A percentile compares a stretch with the other conserved stretches of the same genome.
Evolutionary conservation across 2,329 filamentous ascomycete species (phyloP).

Genomic region (Parascedosporium putredinis): DNA sequence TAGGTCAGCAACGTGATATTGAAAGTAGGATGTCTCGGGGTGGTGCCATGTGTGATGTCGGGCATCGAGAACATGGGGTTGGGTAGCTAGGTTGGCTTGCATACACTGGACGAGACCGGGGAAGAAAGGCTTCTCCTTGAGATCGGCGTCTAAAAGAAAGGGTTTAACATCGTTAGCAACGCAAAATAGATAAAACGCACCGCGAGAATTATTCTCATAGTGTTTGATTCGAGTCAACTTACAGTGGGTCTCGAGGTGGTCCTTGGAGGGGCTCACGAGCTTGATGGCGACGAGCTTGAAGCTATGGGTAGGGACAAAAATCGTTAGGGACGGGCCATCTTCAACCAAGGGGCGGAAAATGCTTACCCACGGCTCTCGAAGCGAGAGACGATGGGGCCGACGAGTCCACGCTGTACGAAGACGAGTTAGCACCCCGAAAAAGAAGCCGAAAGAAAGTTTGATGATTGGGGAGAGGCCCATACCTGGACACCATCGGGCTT

Average conservation of each 20-base stretch:
- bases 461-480: constrained; percentile 22
- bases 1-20: constrained; percentile 8
- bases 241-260: constrained; percentile 97
- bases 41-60: not conserved
- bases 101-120: constrained; percentile 80
- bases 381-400: constrained; percentile 94
- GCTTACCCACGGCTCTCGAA: constrained; percentile 91
- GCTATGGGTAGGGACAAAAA: too few relatives aligned
- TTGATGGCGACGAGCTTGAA: constrained; percentile 99
- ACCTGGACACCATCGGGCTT: constrained; percentile 99
- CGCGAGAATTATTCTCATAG: too few relatives aligned
- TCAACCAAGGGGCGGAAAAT: not conserved
- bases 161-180: not conserved
- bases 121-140: constrained; percentile 95
- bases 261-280: constrained; percentile 78
- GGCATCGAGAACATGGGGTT: not conserved
- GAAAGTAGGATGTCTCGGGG: not conserved
- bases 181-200: not conserved
- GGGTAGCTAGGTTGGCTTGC: constrained; percentile 22
- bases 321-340: not conserved
- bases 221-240: too few relatives aligned
- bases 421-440: constrained; percentile 16
- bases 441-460: not conserved
- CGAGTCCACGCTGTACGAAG: constrained; percentile 85
- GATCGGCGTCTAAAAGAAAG: constrained; percentile 59